These are phyloP conservation scores for Rhodamnia rubescens DNA, from an alignment of 345 rosid genomes.

Conservation along the genomic window DNA sequence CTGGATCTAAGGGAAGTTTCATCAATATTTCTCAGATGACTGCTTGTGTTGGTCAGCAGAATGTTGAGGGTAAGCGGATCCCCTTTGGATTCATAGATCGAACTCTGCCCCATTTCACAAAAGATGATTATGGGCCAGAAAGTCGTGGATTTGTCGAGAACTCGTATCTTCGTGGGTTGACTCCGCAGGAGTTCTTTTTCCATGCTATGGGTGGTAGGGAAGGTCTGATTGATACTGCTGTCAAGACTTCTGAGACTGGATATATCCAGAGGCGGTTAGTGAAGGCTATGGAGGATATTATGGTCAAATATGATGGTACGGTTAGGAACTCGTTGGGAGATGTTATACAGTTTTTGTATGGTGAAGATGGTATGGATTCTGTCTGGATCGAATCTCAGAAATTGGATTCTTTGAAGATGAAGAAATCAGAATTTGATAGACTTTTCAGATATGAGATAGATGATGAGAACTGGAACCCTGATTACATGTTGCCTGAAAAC, in stretches of 20 bases:
- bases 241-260: slow-evolving; percentile 97
- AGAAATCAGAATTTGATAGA: slow-evolving; percentile 65
- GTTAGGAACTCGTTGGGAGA: slow-evolving; percentile 95
- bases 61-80: slow-evolving; percentile 97
- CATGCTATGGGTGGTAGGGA: slow-evolving; percentile 99
- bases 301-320: slow-evolving; percentile 98
- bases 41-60: slow-evolving; percentile 99
- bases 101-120: slow-evolving; percentile 92
- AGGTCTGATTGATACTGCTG: slow-evolving; percentile 98
- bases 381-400: slow-evolving; percentile 96
- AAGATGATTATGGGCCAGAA: slow-evolving; percentile 93
- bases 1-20: slow-evolving; percentile 98
- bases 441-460: slow-evolving; percentile 77
- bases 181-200: slow-evolving; percentile 98
- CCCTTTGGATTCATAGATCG: slow-evolving; percentile 85
- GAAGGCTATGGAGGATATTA: slow-evolving; percentile 99
- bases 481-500: slow-evolving; percentile 65
- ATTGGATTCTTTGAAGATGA: slow-evolving; percentile 89
- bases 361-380: slow-evolving; percentile 98
- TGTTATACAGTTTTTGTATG: slow-evolving; percentile 94
- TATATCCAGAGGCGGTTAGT: slow-evolving; percentile 98
- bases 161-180: slow-evolving; percentile 91
- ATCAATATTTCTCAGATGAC: slow-evolving; percentile 98
- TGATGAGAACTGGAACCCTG: slow-evolving; percentile 77
- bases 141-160: slow-evolving; percentile 99